Conservation (phyloP, 225 moss, liverwort and hornwort species). For the Antitrichia curtipendula region DNA sequence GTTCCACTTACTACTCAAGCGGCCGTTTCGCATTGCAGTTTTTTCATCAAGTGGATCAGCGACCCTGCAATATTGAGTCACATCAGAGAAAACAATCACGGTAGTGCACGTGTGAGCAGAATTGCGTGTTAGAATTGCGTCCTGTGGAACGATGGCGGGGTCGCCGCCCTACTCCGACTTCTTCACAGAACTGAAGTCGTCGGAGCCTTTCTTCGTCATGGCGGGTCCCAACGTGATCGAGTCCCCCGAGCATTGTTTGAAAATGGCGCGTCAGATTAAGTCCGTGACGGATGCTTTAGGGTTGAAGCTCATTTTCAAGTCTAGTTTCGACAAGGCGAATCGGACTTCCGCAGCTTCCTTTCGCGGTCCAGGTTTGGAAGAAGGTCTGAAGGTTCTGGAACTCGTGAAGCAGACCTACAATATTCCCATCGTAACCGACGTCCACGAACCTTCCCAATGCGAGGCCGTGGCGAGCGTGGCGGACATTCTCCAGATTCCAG, state of each 20-base stretch:
- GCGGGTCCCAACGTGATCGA: constrained; percentile 98
- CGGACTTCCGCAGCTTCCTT: constrained; percentile 74
- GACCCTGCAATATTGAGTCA: neutral
- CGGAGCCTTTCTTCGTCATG: constrained; percentile 82
- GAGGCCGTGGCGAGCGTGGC: constrained; percentile 70
- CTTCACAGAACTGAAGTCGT: constrained; percentile 41
- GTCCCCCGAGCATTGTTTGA: constrained; percentile 63
- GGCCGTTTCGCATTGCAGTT: neutral
- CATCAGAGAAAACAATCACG: neutral
- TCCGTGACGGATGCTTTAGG: constrained; percentile 80
- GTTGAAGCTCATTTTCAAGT: constrained; percentile 77
- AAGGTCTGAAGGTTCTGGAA: constrained; percentile 65
- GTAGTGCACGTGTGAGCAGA: neutral
- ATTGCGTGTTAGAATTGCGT: neutral
- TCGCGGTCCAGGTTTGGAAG: constrained; percentile 78
- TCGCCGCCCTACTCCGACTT: constrained; percentile 15
- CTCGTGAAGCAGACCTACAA: constrained; percentile 53
- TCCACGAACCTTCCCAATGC: constrained; percentile 81
- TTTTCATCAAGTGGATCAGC: neutral
- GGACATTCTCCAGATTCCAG: constrained; percentile 90
- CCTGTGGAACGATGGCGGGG: neutral
- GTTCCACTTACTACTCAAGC: neutral
- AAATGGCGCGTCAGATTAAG: constrained; percentile 96
- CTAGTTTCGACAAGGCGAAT: constrained; percentile 96
- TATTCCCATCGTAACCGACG: constrained; percentile 82